Conservation (phyloP, 208 protist species). For the Angomonas ambiguus region DNA sequence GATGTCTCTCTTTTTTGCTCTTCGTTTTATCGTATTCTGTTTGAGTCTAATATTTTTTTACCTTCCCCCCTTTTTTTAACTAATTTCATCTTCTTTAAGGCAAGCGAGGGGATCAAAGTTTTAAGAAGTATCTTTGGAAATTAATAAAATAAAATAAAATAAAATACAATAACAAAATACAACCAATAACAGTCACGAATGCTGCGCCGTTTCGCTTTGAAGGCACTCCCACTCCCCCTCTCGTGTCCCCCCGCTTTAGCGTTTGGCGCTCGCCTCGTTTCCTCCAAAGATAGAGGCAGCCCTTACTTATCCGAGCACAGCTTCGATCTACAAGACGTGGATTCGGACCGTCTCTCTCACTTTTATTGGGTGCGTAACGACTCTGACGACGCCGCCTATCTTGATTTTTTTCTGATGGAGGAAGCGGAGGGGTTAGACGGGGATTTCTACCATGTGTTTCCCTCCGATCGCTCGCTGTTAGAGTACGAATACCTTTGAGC, state of each 20-base stretch:
- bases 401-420: slow-evolving; percentile 17
- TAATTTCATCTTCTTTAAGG: background rate
- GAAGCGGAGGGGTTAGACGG: slow-evolving; percentile 31
- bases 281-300: background rate
- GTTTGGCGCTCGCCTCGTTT: background rate
- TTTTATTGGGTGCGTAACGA: slow-evolving; percentile 69
- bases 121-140: no score
- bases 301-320: slow-evolving; percentile 7
- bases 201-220: background rate
- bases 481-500: background rate
- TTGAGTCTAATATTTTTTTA: background rate
- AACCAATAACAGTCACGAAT: no score
- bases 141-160: no score
- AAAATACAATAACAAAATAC: no score
- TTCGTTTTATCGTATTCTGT: background rate
- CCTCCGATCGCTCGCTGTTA: background rate
- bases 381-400: slow-evolving; percentile 47
- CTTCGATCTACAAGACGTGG: slow-evolving; percentile 80
- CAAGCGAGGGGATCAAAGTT: background rate
- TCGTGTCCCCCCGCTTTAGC: background rate
- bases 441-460: background rate
- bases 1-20: background rate
- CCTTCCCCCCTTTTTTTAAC: background rate
- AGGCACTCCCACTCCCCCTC: background rate
- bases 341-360: slow-evolving; percentile 65